Evolutionary conservation across 371 early-diverging fungal species (phyloP), one percentile per base, ranked within the genome.

Genomic region (Coemansia sp.): DNA sequence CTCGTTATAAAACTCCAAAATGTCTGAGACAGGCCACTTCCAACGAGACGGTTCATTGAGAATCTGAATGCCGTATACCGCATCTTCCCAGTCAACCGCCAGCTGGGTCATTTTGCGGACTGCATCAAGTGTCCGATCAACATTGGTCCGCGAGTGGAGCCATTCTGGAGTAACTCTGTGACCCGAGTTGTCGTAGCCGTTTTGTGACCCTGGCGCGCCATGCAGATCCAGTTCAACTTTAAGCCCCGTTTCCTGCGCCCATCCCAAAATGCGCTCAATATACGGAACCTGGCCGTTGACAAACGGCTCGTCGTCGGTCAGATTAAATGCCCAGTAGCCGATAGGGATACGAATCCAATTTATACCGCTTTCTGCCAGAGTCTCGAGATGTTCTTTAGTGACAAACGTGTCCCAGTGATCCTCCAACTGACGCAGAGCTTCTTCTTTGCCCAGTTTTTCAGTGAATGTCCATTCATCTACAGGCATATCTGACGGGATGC

Each of bases 221-320:
- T 91, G 91, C 22, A 91, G 53, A 64, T 91, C 90, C 2, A 91
- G 82, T 82, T 88, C 88, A 11, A 88, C 90, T 6, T 88, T 86
- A 14, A 91, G 68, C 1, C 88, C 88, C 45, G 87, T 85, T 58
- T 88, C 83, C 5, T 86, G 83, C 2, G 91, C 89, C 89, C 90
- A 90, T 40, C 82, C 83, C 14, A 91, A 79, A 2, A 85, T 86
- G 21, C 81, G 81, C 4, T 87, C 52, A 11, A 89, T 59, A 63
- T 89, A 89, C 0, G 87, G 82, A 4, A 78, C 21, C 24, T 73
- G 69, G 16, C 78, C 78, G 40, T 76, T 64, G 0, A 89, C 87
- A 71, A 80, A 91, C 0, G 90, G 90, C 48, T 84, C 86, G 55
- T 77, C 78, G 13, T 52, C 52, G 1, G 70, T 74, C 26, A 81